phyloP scores from a whole-genome alignment of 768 basidiomycete species.

The Chiua virens region DNA sequence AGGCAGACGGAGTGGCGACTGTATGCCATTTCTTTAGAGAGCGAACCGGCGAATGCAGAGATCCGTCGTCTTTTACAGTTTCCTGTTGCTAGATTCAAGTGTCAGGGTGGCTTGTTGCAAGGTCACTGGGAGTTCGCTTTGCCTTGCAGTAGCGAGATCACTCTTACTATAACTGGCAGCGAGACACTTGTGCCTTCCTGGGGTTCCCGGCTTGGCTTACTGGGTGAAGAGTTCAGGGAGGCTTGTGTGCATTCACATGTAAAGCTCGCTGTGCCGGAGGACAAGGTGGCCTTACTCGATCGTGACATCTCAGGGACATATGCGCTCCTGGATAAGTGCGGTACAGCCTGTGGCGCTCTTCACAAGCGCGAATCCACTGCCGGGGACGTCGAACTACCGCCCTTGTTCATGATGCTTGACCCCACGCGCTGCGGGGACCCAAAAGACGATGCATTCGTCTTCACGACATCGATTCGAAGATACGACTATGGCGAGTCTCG shows the following conservation, averaged over 20 bases:
- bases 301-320: constrained; percentile 83
- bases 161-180: constrained; percentile 54
- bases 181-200: constrained; percentile 80
- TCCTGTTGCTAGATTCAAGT: constrained; percentile 76
- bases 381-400: constrained; percentile 52
- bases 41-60: constrained; percentile 74
- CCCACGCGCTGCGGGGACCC: constrained; percentile 77
- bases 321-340: constrained; percentile 78
- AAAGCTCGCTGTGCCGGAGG: constrained; percentile 55
- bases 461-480: constrained; percentile 75
- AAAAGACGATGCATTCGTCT: constrained; percentile 78
- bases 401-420: constrained; percentile 79
- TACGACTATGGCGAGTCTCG: constrained; percentile 82
- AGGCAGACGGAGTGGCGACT: constrained; percentile 85
- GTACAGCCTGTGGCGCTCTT: constrained; percentile 81
- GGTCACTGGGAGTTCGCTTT: constrained; percentile 84
- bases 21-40: constrained; percentile 65
- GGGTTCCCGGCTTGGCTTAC: constrained; percentile 79
- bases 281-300: constrained; percentile 55
- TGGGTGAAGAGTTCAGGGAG: constrained; percentile 61
- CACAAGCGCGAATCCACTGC: constrained; percentile 57
- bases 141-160: constrained; percentile 55
- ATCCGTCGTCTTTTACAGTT: constrained; percentile 70
- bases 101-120: constrained; percentile 53
- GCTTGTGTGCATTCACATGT: constrained; percentile 67